phyloP scores from a whole-genome alignment of 768 basidiomycete genomes.

The Pulveroboletus sp. region DNA sequence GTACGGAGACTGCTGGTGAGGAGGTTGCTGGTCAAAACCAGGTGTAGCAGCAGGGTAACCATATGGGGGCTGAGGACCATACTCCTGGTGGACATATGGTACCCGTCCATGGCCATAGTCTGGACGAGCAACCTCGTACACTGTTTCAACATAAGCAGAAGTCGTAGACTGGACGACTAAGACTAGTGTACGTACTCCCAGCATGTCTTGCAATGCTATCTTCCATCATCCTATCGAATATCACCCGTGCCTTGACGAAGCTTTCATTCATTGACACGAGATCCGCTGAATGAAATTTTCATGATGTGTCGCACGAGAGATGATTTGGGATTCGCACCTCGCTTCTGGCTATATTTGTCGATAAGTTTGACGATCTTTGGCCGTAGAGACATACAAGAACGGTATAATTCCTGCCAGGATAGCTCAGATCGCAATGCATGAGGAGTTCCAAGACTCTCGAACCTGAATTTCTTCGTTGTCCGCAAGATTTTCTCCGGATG shows the following conservation, averaged over 20 bases:
- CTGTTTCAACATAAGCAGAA: conserved; percentile 29
- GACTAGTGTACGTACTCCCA: conserved; percentile 40
- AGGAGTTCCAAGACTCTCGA: conserved; percentile 10
- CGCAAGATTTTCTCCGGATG: conserved; percentile 75
- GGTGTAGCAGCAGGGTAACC: conserved; percentile 38
- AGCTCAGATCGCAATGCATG: conserved; percentile 3
- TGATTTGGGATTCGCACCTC: conserved; percentile 38
- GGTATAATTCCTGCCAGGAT: conserved; percentile 71
- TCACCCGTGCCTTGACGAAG: conserved; percentile 81
- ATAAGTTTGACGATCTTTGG: conserved; percentile 96
- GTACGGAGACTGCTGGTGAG: conserved; percentile 28
- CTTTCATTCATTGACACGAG: conserved; percentile 92
- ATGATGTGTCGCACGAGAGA: neutral
- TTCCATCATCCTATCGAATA: conserved; percentile 94
- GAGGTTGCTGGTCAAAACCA: conserved; percentile 42
- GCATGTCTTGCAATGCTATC: conserved; percentile 76
- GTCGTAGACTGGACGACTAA: neutral
- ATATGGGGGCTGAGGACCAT: conserved; percentile 39
- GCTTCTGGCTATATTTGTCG: conserved; percentile 95
- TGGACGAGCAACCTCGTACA: conserved; percentile 43
- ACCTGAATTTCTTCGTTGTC: conserved; percentile 91
- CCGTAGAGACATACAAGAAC: conserved; percentile 80
- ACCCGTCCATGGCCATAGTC: conserved; percentile 26
- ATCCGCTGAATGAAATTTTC: conserved; percentile 55
- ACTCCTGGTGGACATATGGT: conserved; percentile 29